These are phyloP conservation scores for Plenodomus lindquistii DNA, from an alignment of 2,329 filamentous ascomycete genomes.

Conservation along the genomic window DNA sequence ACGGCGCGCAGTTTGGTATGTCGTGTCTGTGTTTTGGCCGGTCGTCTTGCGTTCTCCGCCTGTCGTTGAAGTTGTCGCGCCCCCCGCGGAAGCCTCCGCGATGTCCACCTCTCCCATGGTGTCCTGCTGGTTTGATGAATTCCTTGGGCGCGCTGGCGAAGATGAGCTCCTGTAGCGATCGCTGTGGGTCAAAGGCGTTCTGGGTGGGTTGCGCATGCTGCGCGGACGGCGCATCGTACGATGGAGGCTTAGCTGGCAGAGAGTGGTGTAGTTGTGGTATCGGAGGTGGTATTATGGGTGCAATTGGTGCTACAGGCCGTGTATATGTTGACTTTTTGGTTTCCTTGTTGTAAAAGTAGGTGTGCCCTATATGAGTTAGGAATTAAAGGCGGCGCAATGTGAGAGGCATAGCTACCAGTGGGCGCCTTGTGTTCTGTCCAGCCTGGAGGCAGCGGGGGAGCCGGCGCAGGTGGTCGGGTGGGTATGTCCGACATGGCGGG, in stretches of 20 bases:
- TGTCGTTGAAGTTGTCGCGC: slow-evolving; percentile 60
- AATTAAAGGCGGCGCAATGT: slow-evolving; percentile 17
- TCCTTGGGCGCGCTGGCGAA: slow-evolving; percentile 32
- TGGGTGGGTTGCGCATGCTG: slow-evolving; percentile 49
- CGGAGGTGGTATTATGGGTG: slow-evolving; percentile 3
- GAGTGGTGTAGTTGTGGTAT: slow-evolving; percentile 6
- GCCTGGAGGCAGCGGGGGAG: slow-evolving; percentile 70
- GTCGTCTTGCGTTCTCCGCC: slow-evolving; percentile 72
- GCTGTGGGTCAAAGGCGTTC: slow-evolving; percentile 42
- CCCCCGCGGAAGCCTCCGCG: slow-evolving; percentile 47
- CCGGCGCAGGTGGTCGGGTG: slow-evolving; percentile 33
- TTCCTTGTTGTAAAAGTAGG: slow-evolving; percentile 82
- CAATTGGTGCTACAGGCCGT: slow-evolving; percentile 57
- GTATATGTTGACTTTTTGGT: slow-evolving; percentile 88
- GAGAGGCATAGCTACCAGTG: slow-evolving; percentile 55
- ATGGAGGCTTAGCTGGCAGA: slow-evolving; percentile 8
- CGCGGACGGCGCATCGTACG: slow-evolving; percentile 10
- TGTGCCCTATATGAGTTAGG: slow-evolving; percentile 62
- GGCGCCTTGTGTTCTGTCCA: slow-evolving; percentile 96
- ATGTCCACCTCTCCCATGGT: slow-evolving; percentile 42
- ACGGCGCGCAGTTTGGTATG: slow-evolving; percentile 82
- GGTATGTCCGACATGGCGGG: slow-evolving; percentile 35
- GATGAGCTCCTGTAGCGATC: slow-evolving; percentile 57
- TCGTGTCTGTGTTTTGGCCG: slow-evolving; percentile 77
- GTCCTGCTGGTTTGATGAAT: slow-evolving; percentile 17